Evolutionary conservation across 176 grass and related monocot species (phyloP).

Genomic region (Oryza rufipogon): DNA sequence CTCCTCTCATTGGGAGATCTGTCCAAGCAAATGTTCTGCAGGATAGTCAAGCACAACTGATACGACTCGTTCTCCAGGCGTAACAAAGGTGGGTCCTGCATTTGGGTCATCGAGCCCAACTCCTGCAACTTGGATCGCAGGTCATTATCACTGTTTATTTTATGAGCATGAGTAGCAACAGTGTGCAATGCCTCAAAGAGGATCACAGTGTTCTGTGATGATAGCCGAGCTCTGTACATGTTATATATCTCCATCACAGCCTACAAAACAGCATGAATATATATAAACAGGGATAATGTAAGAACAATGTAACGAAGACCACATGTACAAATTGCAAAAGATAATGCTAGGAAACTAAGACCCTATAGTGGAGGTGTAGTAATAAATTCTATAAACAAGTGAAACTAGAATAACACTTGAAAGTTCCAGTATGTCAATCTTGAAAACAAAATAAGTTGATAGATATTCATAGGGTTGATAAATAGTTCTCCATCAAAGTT

Average conservation of each 20-base stretch:
- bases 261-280: slow-evolving; percentile 52
- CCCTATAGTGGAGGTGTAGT: neutral
- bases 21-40: slow-evolving; percentile 83
- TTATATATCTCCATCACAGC: slow-evolving; percentile 98
- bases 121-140: slow-evolving; percentile 92
- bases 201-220: slow-evolving; percentile 75
- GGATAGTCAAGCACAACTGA: slow-evolving; percentile 83
- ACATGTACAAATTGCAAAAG: neutral
- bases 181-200: slow-evolving; percentile 94
- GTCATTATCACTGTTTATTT: slow-evolving; percentile 88
- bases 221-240: slow-evolving; percentile 87
- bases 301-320: slow-evolving; percentile 29
- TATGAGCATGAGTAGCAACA: slow-evolving; percentile 90
- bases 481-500: slow-evolving; percentile 6
- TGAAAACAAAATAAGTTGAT: neutral
- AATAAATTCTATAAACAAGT: neutral
- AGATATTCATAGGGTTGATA: neutral
- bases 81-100: slow-evolving; percentile 91
- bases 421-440: neutral
- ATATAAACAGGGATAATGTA: slow-evolving; percentile 31
- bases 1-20: slow-evolving; percentile 53
- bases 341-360: slow-evolving; percentile 5
- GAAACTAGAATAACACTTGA: neutral
- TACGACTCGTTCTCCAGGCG: slow-evolving; percentile 98
- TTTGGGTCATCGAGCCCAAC: slow-evolving; percentile 94